A percentile compares a stretch with the other conserved stretches of the same genome.
These are phyloP conservation scores for Monascus purpureus DNA, from an alignment of 495 filamentous ascomycete species.

Conservation along the genomic window DNA sequence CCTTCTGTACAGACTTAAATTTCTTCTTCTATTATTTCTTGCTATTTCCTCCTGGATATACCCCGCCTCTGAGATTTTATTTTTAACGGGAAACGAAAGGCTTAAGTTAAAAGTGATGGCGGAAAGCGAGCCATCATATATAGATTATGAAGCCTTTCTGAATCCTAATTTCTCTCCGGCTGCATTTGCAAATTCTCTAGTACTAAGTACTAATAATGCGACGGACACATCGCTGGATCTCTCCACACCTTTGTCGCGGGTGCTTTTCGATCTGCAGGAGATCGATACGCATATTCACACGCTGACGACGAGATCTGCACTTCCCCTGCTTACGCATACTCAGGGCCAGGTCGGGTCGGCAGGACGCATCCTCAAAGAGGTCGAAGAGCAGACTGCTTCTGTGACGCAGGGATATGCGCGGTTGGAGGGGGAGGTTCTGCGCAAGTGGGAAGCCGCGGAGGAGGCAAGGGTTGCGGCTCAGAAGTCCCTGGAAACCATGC, in stretches of 20 bases:
- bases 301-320: slow-evolving; percentile 71
- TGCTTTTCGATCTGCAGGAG: slow-evolving; percentile 94
- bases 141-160: slow-evolving; percentile 90
- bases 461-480: slow-evolving; percentile 59
- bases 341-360: slow-evolving; percentile 55
- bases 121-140: slow-evolving; percentile 57
- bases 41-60: too few species aligned
- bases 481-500: slow-evolving; percentile 64
- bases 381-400: slow-evolving; percentile 60
- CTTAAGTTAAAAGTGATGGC: too few species aligned
- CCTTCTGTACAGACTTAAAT: too few species aligned
- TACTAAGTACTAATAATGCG: slow-evolving; percentile 81
- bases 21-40: too few species aligned
- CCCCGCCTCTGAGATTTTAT: background rate
- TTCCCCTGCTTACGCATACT: slow-evolving; percentile 72
- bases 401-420: slow-evolving; percentile 75
- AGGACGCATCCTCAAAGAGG: slow-evolving; percentile 49
- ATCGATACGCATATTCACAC: slow-evolving; percentile 90
- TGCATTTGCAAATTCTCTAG: slow-evolving; percentile 75
- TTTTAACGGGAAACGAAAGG: too few species aligned
- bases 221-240: slow-evolving; percentile 84
- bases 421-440: slow-evolving; percentile 67
- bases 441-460: slow-evolving; percentile 69
- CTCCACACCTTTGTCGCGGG: slow-evolving; percentile 81
- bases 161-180: slow-evolving; percentile 67